Evolutionary conservation across 495 filamentous ascomycete genomes (phyloP), one percentile per base, ranked within the genome.

Genomic region (Podospora fimiseda): DNA sequence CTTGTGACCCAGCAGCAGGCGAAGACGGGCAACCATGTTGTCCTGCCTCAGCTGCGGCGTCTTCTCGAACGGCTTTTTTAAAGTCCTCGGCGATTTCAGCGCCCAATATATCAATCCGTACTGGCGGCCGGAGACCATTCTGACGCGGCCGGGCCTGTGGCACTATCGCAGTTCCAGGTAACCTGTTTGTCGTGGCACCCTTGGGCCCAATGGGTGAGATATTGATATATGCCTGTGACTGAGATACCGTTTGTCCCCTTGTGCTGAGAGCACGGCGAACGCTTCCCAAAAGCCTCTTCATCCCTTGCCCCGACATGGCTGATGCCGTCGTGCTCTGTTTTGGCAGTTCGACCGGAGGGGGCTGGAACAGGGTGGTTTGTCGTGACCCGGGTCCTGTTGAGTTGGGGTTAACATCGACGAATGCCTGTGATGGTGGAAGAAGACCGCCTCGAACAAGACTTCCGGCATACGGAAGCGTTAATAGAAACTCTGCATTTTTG

Each of bases 201-300:
- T 70, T 66, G 18, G 77, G 68, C 9, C 77, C 77, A 50, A 78
- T 69, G 13, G 75, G 75, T 24, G 73, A 72, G 22, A 80, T 74
- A 50, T 75, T 70, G 57, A 74, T 70, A 43, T 71, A 72, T 39
- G 63, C 67, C 30, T 77, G 75, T 1, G 70, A 72, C 2, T 71
- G 70, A 8, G 74, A 72, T 61, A 58, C 68, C 59, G 57, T 78
- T 68, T 64, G 69, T 5, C 68, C 74, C 30, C 82, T 86, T 38
- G 80, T 88, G 59, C 90, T 88, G 44, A 96, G 66, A n/a, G 84
- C 92, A 33, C 92, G 87, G 40, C 88, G 85, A 30, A 97, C 88
- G 55, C 86, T 90, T 0, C 91, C 91, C 42, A 98, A 76, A 2
- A 97, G 74, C 57, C 83, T 93, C 66, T 84, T 89, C 74, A 97